A percentile compares a stretch with the other conserved stretches of the same genome.
These are phyloP conservation scores for Oemleria cerasiformis DNA, from an alignment of 306 rosid species.

Conservation along the genomic window DNA sequence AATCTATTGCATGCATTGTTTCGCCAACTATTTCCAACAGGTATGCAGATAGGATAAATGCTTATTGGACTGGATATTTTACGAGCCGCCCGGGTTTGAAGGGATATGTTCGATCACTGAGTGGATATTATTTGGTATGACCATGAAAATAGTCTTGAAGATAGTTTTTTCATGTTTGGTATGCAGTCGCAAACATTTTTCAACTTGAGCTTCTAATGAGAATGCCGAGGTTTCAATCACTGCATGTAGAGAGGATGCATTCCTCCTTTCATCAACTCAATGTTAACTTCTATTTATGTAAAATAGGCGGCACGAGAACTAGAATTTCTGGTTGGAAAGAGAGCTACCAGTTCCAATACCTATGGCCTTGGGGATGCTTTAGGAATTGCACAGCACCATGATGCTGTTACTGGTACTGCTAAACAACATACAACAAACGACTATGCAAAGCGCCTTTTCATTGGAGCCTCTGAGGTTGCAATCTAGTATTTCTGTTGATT, in stretches of 20 bases:
- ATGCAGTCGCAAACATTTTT: neutral
- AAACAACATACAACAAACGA: conserved; percentile 83
- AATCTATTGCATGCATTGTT: conserved; percentile 7
- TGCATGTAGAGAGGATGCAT: neutral
- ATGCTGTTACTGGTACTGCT: conserved; percentile 84
- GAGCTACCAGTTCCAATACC: conserved; percentile 29
- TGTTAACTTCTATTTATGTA: conserved; percentile 13
- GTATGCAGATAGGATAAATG: conserved; percentile 61
- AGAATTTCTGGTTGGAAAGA: conserved; percentile 57
- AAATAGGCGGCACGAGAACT: conserved; percentile 74
- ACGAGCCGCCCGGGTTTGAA: conserved; percentile 77
- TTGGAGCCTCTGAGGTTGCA: conserved; percentile 70
- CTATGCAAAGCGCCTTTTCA: conserved; percentile 69
- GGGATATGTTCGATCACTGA: conserved; percentile 63
- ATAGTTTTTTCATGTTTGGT: neutral
- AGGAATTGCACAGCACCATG: conserved; percentile 86
- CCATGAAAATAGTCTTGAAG: neutral
- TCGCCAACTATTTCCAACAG: conserved; percentile 39
- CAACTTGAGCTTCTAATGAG: neutral
- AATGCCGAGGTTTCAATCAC: neutral
- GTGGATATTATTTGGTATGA: conserved; percentile 86
- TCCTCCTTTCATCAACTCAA: neutral
- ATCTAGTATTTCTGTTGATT: conserved; percentile 11
- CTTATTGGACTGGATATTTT: conserved; percentile 90
- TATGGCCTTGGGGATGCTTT: conserved; percentile 71